Conservation (phyloP, 2,329 filamentous ascomycete genomes). For the Coniochaeta prunicola region DNA sequence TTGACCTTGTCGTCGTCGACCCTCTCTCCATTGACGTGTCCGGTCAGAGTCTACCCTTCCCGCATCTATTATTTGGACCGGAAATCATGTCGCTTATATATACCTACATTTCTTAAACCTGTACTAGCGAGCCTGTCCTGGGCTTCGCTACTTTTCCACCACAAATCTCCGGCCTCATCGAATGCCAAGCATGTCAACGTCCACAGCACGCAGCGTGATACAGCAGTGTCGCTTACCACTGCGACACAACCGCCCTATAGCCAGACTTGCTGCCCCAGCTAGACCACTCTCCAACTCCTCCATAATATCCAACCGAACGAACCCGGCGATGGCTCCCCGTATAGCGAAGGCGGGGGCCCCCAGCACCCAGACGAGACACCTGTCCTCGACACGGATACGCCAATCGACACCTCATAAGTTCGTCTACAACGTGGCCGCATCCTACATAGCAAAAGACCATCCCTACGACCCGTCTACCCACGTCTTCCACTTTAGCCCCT, state of each 20-base stretch:
- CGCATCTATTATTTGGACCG: neutral
- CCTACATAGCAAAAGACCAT: constrained; percentile 66
- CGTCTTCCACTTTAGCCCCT: constrained; percentile 65
- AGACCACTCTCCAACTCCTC: neutral
- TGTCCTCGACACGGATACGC: neutral
- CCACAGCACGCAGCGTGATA: neutral
- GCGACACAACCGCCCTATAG: neutral
- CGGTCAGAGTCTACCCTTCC: neutral
- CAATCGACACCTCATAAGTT: constrained; percentile 27
- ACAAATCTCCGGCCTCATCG: neutral
- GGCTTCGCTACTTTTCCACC: neutral
- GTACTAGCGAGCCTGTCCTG: neutral
- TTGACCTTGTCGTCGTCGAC: neutral
- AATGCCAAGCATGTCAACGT: neutral
- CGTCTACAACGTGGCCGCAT: constrained; percentile 65
- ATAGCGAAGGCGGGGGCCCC: neutral
- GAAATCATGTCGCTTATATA: neutral
- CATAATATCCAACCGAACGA: neutral
- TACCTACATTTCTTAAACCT: neutral
- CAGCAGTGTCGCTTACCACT: neutral
- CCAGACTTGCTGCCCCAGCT: neutral
- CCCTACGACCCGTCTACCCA: constrained; percentile 62
- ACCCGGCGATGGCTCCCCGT: neutral
- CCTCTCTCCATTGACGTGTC: neutral
- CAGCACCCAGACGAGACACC: neutral